These are phyloP conservation scores for Capniomyces stellatus DNA, from an alignment of 371 early-diverging fungal species.

Conservation along the genomic window DNA sequence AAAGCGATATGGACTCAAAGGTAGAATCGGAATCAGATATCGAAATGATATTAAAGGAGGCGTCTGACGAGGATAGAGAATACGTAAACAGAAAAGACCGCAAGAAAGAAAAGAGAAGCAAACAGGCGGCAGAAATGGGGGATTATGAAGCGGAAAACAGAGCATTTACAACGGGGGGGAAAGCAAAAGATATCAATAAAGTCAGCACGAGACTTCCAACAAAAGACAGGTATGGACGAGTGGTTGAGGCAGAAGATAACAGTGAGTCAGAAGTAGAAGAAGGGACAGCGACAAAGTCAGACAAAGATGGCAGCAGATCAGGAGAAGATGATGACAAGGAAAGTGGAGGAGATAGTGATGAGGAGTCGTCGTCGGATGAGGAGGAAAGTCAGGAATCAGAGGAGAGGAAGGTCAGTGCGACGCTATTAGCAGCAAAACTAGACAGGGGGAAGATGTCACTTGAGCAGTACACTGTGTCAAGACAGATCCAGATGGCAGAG, in stretches of 20 bases:
- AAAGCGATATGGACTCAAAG: background rate
- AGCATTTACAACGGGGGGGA: slow-evolving; percentile 4
- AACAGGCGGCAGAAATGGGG: slow-evolving; percentile 13
- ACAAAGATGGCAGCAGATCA: background rate
- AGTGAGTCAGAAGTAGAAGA: slow-evolving; percentile 1
- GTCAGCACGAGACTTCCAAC: slow-evolving; percentile 14
- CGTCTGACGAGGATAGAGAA: slow-evolving; percentile 1
- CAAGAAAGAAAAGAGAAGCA: slow-evolving; percentile 17
- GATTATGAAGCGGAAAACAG: slow-evolving; percentile 14
- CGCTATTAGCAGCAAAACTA: background rate
- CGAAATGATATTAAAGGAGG: background rate
- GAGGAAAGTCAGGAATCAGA: background rate
- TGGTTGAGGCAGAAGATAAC: slow-evolving; percentile 8
- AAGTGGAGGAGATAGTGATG: background rate
- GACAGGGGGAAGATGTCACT: slow-evolving; percentile 10
- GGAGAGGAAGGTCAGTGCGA: background rate
- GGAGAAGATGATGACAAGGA: background rate
- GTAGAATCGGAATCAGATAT: background rate
- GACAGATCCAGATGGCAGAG: slow-evolving; percentile 59
- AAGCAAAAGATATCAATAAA: slow-evolving; percentile 8
- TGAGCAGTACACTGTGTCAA: slow-evolving; percentile 35
- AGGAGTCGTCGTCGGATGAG: background rate
- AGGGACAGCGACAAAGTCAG: background rate
- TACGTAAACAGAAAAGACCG: slow-evolving; percentile 15
- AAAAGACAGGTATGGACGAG: slow-evolving; percentile 17